Base-by-base conservation (phyloP, 352 stramenopile genomes). In the Pythium utonaiense region DNA sequence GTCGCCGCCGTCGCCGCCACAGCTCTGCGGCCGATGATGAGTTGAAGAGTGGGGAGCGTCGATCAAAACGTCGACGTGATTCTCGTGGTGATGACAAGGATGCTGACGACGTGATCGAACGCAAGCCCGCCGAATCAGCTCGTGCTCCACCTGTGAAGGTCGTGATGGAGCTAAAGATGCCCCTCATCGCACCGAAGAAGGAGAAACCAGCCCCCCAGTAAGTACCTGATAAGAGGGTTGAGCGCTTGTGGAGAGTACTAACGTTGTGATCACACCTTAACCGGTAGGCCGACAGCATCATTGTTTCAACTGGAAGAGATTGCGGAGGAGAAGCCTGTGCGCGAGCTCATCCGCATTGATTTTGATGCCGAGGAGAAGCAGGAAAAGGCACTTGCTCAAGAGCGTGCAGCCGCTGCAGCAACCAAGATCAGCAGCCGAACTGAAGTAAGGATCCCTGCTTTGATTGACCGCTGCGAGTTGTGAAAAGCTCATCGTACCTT, bases 81-180 rank as follows among this genome's bases (percentile, higher is more conserved):
- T 71, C 54, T 16, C 24, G 27, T 34, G 45, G 27, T 34, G 45
- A 59, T 31, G 44, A 61, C 19, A 6, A 24, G 1, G 17, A 55
- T 21, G 7, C 14, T 27, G 14, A 21, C 17, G n/a, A 44, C 12
- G n/a, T 12, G 10, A 50, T 56, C 22, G 38, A 45, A 45, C 38
- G 17, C 3, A 25, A 60, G 24, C 4, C 16, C 31, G 28, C 44
- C 9, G 14, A 38, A n/a, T 6, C 45, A 30, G 16, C 60, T 0
- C 16, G 33, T 9, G 45, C 50, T 25, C 51, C 61, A 17, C 55
- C 64, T n/a, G 58, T 68, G n/a, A 81, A 78, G 59, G 51, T 81
- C 30, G 73, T 81, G 1, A 61, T 85, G 45, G 75, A 74, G n/a
- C 61, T 85, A 24, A 85, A 82, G 44, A 63, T 78, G 56, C 45